phyloP scores from a whole-genome alignment of 257 asterid genomes.

The Przewalskia tangutica region DNA sequence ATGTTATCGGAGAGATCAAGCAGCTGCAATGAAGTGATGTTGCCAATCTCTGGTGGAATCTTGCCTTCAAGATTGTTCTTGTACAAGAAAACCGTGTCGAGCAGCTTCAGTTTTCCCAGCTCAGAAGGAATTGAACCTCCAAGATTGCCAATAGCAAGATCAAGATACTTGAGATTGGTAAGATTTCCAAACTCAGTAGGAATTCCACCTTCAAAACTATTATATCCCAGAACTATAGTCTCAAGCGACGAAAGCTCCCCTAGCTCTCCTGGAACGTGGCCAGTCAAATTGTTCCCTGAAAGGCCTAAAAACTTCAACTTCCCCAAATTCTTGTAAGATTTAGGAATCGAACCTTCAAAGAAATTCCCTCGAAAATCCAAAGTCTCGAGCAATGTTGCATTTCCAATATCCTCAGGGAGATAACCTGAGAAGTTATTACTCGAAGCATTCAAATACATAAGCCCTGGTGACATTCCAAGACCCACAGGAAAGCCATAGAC shows the following conservation, averaged over 20 bases:
- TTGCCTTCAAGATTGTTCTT: constrained; percentile 42
- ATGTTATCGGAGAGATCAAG: constrained; percentile 57
- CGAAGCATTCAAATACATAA: constrained; percentile 44
- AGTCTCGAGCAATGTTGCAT: constrained; percentile 40
- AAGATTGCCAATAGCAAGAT: constrained; percentile 49
- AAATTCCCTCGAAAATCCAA: constrained; percentile 76
- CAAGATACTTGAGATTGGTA: constrained; percentile 54
- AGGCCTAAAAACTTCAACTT: constrained; percentile 63
- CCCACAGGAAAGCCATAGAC: constrained; percentile 40
- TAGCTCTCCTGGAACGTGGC: constrained; percentile 41
- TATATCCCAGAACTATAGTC: constrained; percentile 56
- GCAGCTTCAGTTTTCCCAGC: constrained; percentile 34
- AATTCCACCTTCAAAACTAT: constrained; percentile 45
- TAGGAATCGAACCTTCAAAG: constrained; percentile 59
- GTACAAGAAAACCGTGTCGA: constrained; percentile 47
- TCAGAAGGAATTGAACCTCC: constrained; percentile 50
- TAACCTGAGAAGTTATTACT: constrained; percentile 64
- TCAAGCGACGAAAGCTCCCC: constrained; percentile 47
- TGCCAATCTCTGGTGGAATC: constrained; percentile 44
- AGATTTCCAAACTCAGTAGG: constrained; percentile 53
- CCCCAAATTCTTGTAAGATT: constrained; percentile 32
- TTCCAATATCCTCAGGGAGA: constrained; percentile 53
- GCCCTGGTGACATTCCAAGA: constrained; percentile 30
- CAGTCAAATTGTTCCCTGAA: constrained; percentile 59
- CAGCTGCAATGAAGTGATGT: constrained; percentile 29